Evolutionary conservation across 169 alveolate species (phyloP).

Genomic region (Haemoproteus tartakovskyi): DNA sequence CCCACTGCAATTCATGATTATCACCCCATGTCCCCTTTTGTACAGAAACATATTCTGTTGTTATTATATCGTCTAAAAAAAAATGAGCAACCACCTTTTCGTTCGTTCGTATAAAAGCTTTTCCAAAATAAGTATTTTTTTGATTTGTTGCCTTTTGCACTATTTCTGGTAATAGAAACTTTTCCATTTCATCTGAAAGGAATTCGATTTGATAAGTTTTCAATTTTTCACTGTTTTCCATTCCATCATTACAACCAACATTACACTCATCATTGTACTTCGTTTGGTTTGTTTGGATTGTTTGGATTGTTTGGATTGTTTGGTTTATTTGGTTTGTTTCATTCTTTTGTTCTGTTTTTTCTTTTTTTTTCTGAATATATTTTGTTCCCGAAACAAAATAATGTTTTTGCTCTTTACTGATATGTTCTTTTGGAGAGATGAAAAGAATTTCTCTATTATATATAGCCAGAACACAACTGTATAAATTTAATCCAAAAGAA

Average conservation of each 20-base stretch:
- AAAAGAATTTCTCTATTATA: slow-evolving; percentile 40
- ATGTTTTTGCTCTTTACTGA: slow-evolving; percentile 8
- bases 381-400: slow-evolving; percentile 7
- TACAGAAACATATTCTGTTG: background rate
- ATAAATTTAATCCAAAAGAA: slow-evolving; percentile 27
- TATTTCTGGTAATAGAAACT: slow-evolving; percentile 11
- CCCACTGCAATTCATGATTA: background rate
- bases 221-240: too few species aligned
- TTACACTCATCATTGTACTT: background rate
- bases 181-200: too few species aligned
- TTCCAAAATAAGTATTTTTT: slow-evolving; percentile 57
- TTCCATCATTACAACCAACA: background rate
- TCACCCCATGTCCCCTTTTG: background rate
- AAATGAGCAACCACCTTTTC: background rate
- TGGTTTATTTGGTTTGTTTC: background rate
- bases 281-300: background rate
- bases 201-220: too few species aligned
- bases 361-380: background rate
- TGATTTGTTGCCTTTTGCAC: slow-evolving; percentile 37
- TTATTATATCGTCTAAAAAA: slow-evolving; percentile 16
- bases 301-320: background rate
- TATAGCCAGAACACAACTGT: slow-evolving; percentile 27
- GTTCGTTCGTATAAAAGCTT: background rate
- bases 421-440: slow-evolving; percentile 36
- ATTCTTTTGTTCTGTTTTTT: too few species aligned